Evolutionary conservation across 1,139 yeast species (phyloP).

Genomic region (Diutina ranongensis): DNA sequence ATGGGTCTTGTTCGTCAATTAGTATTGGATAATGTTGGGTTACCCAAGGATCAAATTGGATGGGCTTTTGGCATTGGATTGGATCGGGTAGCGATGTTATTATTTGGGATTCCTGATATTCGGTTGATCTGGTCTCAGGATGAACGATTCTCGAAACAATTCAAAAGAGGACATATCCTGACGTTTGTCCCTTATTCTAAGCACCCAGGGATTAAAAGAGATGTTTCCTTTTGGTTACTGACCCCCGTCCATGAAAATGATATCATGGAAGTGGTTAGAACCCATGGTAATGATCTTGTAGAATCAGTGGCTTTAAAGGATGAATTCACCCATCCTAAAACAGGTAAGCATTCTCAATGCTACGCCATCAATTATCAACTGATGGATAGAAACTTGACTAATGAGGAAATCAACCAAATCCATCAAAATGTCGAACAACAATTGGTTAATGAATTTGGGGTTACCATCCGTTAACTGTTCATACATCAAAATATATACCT

Average conservation of each 20-base stretch:
- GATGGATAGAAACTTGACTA: conserved; percentile 86
- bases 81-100: conserved; percentile 90
- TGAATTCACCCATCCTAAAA: conserved; percentile 77
- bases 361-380: conserved; percentile 88
- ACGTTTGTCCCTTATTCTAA: conserved; percentile 84
- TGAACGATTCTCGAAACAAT: conserved; percentile 66
- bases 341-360: conserved; percentile 67
- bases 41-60: conserved; percentile 51
- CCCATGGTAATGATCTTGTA: conserved; percentile 75
- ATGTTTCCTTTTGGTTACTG: conserved; percentile 80
- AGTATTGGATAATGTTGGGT: conserved; percentile 64
- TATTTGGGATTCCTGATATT: conserved; percentile 92
- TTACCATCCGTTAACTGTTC: conserved; percentile 50
- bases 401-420: conserved; percentile 62
- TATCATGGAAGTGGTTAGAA: conserved; percentile 84
- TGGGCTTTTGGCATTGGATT: conserved; percentile 99
- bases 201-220: conserved; percentile 79
- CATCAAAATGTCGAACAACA: conserved; percentile 53
- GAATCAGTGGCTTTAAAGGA: conserved; percentile 78
- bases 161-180: conserved; percentile 48
- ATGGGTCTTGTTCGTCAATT: conserved; percentile 83
- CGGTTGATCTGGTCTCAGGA: conserved; percentile 88
- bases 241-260: conserved; percentile 67
- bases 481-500: too few relatives aligned
- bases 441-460: conserved; percentile 39